phyloP scores from a whole-genome alignment of 108 stramenopile genomes.

The Skeletonema potamos region DNA sequence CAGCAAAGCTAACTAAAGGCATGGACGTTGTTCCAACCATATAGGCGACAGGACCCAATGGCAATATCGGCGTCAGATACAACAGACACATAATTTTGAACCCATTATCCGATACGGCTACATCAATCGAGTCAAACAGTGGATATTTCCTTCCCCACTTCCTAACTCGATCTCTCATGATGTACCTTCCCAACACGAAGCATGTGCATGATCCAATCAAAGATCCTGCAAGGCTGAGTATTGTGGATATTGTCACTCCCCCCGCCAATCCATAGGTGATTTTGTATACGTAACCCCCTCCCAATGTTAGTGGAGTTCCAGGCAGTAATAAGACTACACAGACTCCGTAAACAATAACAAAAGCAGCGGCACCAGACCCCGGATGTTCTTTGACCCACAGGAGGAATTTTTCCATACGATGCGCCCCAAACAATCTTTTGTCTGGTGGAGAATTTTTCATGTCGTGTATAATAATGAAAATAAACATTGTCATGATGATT shows the following conservation, averaged over 20 bases:
- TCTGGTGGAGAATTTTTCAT: constrained; percentile 10
- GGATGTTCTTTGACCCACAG: constrained; percentile 44
- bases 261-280: constrained; percentile 76
- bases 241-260: constrained; percentile 65
- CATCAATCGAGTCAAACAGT: constrained; percentile 85
- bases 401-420: constrained; percentile 30
- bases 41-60: constrained; percentile 78
- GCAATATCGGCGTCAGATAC: constrained; percentile 77
- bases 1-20: constrained; percentile 59
- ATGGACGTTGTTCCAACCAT: constrained; percentile 85
- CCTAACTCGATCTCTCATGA: constrained; percentile 75
- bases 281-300: constrained; percentile 84
- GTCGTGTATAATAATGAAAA: constrained; percentile 10
- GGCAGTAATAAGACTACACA: constrained; percentile 33
- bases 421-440: constrained; percentile 9
- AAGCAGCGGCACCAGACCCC: constrained; percentile 29
- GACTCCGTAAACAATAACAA: constrained; percentile 27
- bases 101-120: constrained; percentile 74
- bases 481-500: not conserved
- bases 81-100: constrained; percentile 84
- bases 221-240: constrained; percentile 62
- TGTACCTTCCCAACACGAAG: constrained; percentile 76
- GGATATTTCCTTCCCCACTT: constrained; percentile 81
- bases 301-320: constrained; percentile 50
- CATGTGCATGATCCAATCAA: constrained; percentile 67